Base-by-base conservation (phyloP, 768 basidiomycete species). In the Daedaleopsis sinensis region DNA sequence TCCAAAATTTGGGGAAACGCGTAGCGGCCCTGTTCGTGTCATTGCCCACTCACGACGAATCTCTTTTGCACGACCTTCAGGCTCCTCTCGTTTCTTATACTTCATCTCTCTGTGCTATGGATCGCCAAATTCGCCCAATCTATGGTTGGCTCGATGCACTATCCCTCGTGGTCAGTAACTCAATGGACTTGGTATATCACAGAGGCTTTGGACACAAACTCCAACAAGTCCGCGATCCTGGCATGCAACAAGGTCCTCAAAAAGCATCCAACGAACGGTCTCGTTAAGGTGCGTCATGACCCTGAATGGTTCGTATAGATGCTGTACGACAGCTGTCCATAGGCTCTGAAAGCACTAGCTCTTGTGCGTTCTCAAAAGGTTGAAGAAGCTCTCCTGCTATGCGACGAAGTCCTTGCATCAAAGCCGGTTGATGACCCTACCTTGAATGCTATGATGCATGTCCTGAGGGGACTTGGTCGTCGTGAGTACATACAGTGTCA, bases 181-280 rank as follows among this genome's bases (percentile, higher is more conserved):
- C 50, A 57, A 21, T 24, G 47, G 47, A 23, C 47, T 49, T 24
- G 9, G 47, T 49, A 10, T 49, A 24, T 24, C 15, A 37, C 72
- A 94, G 93, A 94, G 82, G 88, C 93, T 49, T 79, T 94, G 64
- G 93, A 94, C 77, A 90, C 85, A 48, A 88, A 89, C 50, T 91
- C 91, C 15, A 91, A 90, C 78, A 94, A 94, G 78, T 87, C 90
- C 42, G 93, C 93, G 19, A 82, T 94, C 57, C 86, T 92, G 43
- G 81, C 87, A 9, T 93, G 92, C 77, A 94, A 93, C 74, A 94
- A 94, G 75, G 73, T 94, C 32, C 82, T 94, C 66, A 94, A 93
- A 76, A 94, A 93, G 77, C 84, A 92, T 67, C 89, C 90, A 27
- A 86, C 82, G 71, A 89, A 85, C 72, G 78, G 83, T 46, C 78